A percentile compares a stretch with the other conserved stretches of the same genome.
Evolutionary conservation across 208 protist genomes (phyloP).

Genomic region (Trichomonas vaginalis): DNA sequence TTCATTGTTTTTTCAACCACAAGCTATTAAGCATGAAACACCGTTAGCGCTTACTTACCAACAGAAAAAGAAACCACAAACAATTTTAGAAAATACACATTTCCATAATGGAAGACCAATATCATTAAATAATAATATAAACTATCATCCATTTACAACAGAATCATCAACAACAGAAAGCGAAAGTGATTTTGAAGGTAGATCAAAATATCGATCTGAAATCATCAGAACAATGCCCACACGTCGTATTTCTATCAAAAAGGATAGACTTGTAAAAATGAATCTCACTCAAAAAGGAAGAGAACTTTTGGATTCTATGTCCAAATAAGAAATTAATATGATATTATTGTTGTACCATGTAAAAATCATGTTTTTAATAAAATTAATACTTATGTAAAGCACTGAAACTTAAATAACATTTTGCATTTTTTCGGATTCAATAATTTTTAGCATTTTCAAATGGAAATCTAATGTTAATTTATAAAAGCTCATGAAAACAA

Average conservation of each 20-base stretch:
- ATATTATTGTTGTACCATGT: too few relatives aligned
- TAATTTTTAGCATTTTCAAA: too few relatives aligned
- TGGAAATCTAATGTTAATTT: too few relatives aligned
- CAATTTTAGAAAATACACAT: background rate
- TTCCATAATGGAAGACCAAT: background rate
- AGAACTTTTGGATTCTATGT: background rate
- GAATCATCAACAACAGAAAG: constrained; percentile 15
- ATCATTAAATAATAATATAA: too few relatives aligned
- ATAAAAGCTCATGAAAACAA: too few relatives aligned
- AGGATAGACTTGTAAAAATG: background rate
- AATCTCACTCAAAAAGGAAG: background rate
- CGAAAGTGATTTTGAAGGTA: constrained; percentile 5
- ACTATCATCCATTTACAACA: constrained; percentile 5
- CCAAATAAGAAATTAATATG: too few relatives aligned
- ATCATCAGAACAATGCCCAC: background rate
- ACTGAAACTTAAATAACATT: too few relatives aligned
- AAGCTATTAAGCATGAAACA: background rate
- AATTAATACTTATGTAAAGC: too few relatives aligned
- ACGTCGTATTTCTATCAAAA: background rate
- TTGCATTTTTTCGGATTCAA: too few relatives aligned
- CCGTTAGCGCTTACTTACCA: background rate
- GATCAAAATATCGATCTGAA: background rate
- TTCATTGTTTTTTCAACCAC: background rate
- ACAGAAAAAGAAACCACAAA: background rate
- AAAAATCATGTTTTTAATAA: too few relatives aligned